These are phyloP conservation scores for Zizania latifolia DNA, from an alignment of 176 grass and related monocot species.

Conservation along the genomic window DNA sequence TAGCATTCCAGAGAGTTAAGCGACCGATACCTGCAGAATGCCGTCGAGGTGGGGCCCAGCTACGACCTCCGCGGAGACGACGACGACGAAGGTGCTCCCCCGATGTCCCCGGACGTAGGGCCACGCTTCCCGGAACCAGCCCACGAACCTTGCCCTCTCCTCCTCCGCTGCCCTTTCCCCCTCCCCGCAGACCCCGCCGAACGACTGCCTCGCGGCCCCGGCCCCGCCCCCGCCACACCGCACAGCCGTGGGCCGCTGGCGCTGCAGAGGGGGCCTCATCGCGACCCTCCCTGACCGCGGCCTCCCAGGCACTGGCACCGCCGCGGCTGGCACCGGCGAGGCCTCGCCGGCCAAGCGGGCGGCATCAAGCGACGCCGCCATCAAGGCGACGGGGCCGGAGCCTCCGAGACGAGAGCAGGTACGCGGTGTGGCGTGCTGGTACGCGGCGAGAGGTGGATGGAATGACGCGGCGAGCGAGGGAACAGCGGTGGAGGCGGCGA, in stretches of 20 bases:
- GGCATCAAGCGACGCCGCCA: slow-evolving; percentile 19
- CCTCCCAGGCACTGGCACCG: neutral
- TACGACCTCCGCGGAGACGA: slow-evolving; percentile 71
- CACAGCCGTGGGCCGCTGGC: neutral
- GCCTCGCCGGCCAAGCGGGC: slow-evolving; percentile 18
- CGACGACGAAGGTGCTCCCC: slow-evolving; percentile 78
- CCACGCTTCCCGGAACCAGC: slow-evolving; percentile 81
- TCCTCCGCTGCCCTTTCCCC: neutral
- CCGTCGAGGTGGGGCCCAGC: slow-evolving; percentile 54
- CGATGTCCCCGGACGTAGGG: slow-evolving; percentile 80
- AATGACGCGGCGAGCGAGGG: neutral
- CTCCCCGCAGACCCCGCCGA: neutral
- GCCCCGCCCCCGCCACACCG: neutral
- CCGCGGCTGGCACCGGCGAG: neutral
- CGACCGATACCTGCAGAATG: slow-evolving; percentile 56
- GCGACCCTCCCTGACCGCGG: neutral
- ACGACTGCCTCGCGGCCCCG: neutral
- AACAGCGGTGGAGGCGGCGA: neutral
- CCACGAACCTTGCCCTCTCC: slow-evolving; percentile 59
- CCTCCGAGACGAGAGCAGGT: neutral
- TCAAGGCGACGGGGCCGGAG: neutral
- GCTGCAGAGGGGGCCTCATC: neutral
- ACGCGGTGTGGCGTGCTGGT: neutral
- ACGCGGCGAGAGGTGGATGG: slow-evolving; percentile 17
- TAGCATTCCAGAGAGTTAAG: neutral